Evolutionary conservation across 1,284 basidiomycete genomes (phyloP), one percentile per base, ranked within the genome.

Genomic region (Golubevia pallescens): DNA sequence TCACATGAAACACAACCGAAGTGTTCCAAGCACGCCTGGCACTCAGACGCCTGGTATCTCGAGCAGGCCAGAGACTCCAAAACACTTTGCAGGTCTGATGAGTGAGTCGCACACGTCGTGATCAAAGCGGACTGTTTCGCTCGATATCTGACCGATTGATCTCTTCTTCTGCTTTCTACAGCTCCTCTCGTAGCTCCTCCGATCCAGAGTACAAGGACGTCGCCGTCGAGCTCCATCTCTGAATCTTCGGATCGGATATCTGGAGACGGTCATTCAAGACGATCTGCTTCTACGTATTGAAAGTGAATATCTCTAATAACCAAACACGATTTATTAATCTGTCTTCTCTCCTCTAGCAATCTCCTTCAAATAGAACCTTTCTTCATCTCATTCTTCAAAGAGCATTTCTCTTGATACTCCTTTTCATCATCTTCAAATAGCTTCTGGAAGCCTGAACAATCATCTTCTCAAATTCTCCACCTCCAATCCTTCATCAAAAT

Each of bases 1-100:
- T 34, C 82, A 85, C 69, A 85, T 85, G 82, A 71, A 75, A 69
- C 82, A 85, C 67, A 85, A 85, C 64, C 77, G 82, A 28, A 76
- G 73, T 14, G 80, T 73, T n/a, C 81, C 82, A 1, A 66, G 68
- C 2, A 83, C 82, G 28, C 81, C 82, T 1, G 81, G 82, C 3
- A 77, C 74, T 19, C 69, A 75, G 67, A 81, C 78, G 42, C 82
- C 82, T 6, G 48, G 13, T 10, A 51, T n/a, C 48, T 13, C 8
- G 2, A 19, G 19, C 42, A 53, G 38, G n/a, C 74, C 74, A 2
- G 74, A 77, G 60, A 77, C 72, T 53, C 75, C 75, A 21, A 75
- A 75, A 61, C 73, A 75, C 62, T 75, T 77, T 67, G 75, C 75
- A 2, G 75, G 73, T 2, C 69, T 65, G 19, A 79, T 81, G 78